These are phyloP conservation scores for Suillus clintonianus DNA, from an alignment of 768 basidiomycete genomes.

Conservation along the genomic window DNA sequence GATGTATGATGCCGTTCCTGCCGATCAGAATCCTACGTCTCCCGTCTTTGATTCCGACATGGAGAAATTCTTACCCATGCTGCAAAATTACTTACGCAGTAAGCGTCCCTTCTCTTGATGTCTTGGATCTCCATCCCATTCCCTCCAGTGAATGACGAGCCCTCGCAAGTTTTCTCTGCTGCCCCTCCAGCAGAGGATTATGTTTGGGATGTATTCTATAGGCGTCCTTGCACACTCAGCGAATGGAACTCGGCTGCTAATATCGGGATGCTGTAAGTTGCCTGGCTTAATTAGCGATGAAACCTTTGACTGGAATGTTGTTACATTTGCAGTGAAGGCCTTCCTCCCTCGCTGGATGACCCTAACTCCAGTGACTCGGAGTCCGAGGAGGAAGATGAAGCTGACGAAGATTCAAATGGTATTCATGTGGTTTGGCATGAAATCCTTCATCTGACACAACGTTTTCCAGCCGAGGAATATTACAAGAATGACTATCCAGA, in stretches of 20 bases:
- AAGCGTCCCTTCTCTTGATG: constrained; percentile 18
- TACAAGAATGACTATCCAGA: constrained; percentile 88
- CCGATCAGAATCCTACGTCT: constrained; percentile 30
- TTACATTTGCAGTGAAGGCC: constrained; percentile 50
- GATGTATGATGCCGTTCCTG: constrained; percentile 72
- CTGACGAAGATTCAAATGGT: constrained; percentile 88
- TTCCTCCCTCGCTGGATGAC: constrained; percentile 59
- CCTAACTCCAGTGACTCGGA: constrained; percentile 63
- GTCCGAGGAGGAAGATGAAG: constrained; percentile 70
- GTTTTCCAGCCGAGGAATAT: constrained; percentile 69
- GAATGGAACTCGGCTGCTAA: constrained; percentile 61
- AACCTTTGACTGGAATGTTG: neutral
- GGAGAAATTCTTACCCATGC: constrained; percentile 75
- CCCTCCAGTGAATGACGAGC: constrained; percentile 28
- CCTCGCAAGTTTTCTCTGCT: constrained; percentile 10
- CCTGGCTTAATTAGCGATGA: neutral
- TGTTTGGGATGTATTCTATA: constrained; percentile 86
- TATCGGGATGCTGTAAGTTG: constrained; percentile 64
- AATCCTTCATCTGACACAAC: neutral
- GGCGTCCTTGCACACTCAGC: constrained; percentile 56
- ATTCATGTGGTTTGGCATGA: constrained; percentile 10
- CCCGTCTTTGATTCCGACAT: constrained; percentile 57
- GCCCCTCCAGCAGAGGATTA: constrained; percentile 53
- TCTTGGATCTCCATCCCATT: neutral
- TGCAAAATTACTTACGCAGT: constrained; percentile 76